phyloP scores from a whole-genome alignment of 805 yeast species.

The Sugiyamaella marilandica region DNA sequence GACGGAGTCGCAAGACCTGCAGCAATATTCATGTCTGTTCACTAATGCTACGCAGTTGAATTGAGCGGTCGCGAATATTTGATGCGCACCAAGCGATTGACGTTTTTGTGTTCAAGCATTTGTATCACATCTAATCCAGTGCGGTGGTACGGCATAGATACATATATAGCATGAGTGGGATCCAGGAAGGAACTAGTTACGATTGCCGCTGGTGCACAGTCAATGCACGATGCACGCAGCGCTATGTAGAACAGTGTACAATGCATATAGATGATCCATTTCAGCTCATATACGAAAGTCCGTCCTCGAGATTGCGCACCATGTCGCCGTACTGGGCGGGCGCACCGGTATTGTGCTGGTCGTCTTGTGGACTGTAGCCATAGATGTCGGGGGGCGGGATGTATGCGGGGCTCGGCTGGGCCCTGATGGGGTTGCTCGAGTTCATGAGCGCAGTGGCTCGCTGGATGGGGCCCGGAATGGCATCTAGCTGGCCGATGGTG shows the following conservation, averaged over 20 bases:
- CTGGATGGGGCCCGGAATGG: slow-evolving; percentile 38
- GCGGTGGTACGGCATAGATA: too few relatives aligned
- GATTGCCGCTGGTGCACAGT: background rate
- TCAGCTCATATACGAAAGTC: slow-evolving; percentile 20
- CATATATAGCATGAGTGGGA: background rate
- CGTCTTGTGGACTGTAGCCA: slow-evolving; percentile 1
- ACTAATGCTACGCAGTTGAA: too few relatives aligned
- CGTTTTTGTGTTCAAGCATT: too few relatives aligned
- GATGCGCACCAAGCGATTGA: too few relatives aligned
- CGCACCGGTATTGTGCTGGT: slow-evolving; percentile 1
- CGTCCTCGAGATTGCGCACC: slow-evolving; percentile 31
- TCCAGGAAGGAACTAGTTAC: background rate
- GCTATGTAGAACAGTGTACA: background rate
- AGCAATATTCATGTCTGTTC: too few relatives aligned
- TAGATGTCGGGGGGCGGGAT: slow-evolving; percentile 37
- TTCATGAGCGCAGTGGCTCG: slow-evolving; percentile 39
- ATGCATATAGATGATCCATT: slow-evolving; percentile 1
- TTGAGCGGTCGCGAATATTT: too few relatives aligned
- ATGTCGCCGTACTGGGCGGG: slow-evolving; percentile 23
- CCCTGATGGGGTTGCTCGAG: slow-evolving; percentile 34
- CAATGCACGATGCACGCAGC: too few relatives aligned
- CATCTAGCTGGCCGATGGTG: slow-evolving; percentile 37
- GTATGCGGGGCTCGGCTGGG: slow-evolving; percentile 39
- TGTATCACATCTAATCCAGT: too few relatives aligned
- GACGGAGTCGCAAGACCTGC: too few relatives aligned